Evolutionary conservation across 2,329 filamentous ascomycete species (phyloP).

Genomic region (Dothidotthia symphoricarpi): DNA sequence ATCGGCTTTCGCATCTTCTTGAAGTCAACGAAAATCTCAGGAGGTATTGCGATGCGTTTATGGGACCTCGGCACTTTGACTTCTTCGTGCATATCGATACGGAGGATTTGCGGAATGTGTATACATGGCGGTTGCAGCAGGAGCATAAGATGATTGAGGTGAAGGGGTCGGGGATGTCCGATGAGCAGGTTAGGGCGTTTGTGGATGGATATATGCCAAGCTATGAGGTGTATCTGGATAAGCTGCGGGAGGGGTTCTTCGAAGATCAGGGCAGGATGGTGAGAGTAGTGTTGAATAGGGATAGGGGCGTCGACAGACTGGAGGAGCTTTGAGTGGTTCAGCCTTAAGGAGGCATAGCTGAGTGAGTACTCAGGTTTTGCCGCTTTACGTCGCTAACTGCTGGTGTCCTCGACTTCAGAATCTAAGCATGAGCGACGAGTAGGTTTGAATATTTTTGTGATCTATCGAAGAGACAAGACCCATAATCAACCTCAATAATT

Average conservation of each 20-base stretch:
- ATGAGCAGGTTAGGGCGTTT: slow-evolving; percentile 74
- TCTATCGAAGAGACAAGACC: too few relatives aligned
- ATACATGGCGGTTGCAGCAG: slow-evolving; percentile 80
- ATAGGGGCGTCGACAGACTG: slow-evolving; percentile 46
- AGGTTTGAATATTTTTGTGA: too few relatives aligned
- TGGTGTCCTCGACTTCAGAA: too few relatives aligned
- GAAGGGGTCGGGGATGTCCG: slow-evolving; percentile 76
- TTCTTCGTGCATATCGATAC: slow-evolving; percentile 71
- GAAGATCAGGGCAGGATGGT: slow-evolving; percentile 49
- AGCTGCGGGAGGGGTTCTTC: slow-evolving; percentile 52
- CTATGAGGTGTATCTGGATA: slow-evolving; percentile 56
- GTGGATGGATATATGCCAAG: slow-evolving; percentile 62
- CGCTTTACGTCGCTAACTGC: too few relatives aligned
- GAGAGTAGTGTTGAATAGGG: slow-evolving; percentile 50
- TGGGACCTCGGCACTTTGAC: slow-evolving; percentile 49
- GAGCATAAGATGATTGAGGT: slow-evolving; percentile 66
- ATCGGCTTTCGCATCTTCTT: slow-evolving; percentile 56
- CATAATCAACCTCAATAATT: too few relatives aligned
- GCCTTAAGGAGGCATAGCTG: too few relatives aligned
- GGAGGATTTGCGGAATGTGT: slow-evolving; percentile 71
- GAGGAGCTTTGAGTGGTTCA: slow-evolving; percentile 23
- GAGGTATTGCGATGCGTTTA: slow-evolving; percentile 51
- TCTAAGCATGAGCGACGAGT: too few relatives aligned
- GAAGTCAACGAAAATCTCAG: slow-evolving; percentile 60
- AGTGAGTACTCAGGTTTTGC: too few relatives aligned